A percentile compares a stretch with the other conserved stretches of the same genome.
phyloP scores from a whole-genome alignment of 805 yeast species.

The Starmerella stigmatis region DNA sequence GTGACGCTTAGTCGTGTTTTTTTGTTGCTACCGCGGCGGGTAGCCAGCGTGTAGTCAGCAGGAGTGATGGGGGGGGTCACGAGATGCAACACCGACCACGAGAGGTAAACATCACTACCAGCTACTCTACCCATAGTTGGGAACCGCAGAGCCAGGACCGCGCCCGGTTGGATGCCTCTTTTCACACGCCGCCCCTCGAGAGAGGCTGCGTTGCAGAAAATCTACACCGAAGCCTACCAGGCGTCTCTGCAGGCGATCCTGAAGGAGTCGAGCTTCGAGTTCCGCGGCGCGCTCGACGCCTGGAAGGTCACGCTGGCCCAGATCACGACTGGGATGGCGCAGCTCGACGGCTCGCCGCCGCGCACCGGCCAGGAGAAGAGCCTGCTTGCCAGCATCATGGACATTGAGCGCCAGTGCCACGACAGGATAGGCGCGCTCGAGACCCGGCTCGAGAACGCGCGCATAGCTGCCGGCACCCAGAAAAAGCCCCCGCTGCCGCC shows the following conservation, averaged over 20 bases:
- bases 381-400: slow-evolving; percentile 31
- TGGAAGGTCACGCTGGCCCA: slow-evolving; percentile 32
- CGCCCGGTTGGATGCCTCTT: slow-evolving; percentile 17
- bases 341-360: slow-evolving; percentile 28
- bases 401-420: slow-evolving; percentile 34
- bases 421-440: slow-evolving; percentile 29
- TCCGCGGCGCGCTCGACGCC: slow-evolving; percentile 29
- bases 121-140: neutral
- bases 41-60: neutral
- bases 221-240: slow-evolving; percentile 36
- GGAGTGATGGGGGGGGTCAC: neutral
- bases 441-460: slow-evolving; percentile 11
- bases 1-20: slow-evolving; percentile 4
- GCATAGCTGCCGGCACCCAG: slow-evolving; percentile 8
- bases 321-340: slow-evolving; percentile 29
- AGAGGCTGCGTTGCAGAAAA: slow-evolving; percentile 28
- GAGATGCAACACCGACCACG: slow-evolving; percentile 1
- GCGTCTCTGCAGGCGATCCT: slow-evolving; percentile 34
- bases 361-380: slow-evolving; percentile 30
- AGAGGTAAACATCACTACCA: slow-evolving; percentile 2
- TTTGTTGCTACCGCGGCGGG: neutral
- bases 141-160: neutral
- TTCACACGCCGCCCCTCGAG: slow-evolving; percentile 21
- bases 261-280: slow-evolving; percentile 32
- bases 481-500: slow-evolving; percentile 10